These are phyloP conservation scores for Eudorina sp. DNA, from an alignment of 139 green algal species.

Conservation along the genomic window DNA sequence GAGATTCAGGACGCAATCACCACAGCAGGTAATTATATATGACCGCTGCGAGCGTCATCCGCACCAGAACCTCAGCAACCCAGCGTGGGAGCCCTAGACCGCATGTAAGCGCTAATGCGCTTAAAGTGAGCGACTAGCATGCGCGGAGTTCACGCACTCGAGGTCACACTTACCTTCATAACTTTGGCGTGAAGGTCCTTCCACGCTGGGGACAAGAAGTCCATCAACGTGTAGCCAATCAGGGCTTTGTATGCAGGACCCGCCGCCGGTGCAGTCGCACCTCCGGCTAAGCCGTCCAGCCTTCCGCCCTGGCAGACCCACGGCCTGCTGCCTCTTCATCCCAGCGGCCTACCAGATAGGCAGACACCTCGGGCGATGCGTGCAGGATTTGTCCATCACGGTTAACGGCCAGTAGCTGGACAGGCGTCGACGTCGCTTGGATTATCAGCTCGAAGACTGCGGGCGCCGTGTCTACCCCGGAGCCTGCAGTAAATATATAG, in stretches of 20 bases:
- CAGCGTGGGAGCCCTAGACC: too few relatives aligned
- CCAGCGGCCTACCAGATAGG: background rate
- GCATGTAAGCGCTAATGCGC: background rate
- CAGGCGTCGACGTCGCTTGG: background rate
- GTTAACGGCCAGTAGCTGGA: background rate
- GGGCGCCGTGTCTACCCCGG: background rate
- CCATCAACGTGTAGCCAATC: background rate
- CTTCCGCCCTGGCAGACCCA: too few relatives aligned
- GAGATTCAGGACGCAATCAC: background rate
- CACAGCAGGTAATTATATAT: background rate
- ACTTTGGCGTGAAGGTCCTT: background rate
- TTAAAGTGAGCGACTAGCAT: background rate
- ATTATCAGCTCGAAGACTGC: background rate
- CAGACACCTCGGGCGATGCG: background rate
- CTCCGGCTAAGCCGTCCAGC: too few relatives aligned
- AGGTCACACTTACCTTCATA: constrained; percentile 15
- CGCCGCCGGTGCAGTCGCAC: too few relatives aligned
- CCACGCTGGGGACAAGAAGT: constrained; percentile 15
- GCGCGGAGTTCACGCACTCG: too few relatives aligned
- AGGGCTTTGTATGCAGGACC: background rate
- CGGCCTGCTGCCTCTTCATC: too few relatives aligned
- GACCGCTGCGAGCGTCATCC: background rate
- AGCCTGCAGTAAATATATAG: too few relatives aligned
- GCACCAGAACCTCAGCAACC: too few relatives aligned
- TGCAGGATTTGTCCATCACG: background rate